phyloP scores from a whole-genome alignment of 805 yeast genomes.

The Saturnispora serradocipensis region DNA sequence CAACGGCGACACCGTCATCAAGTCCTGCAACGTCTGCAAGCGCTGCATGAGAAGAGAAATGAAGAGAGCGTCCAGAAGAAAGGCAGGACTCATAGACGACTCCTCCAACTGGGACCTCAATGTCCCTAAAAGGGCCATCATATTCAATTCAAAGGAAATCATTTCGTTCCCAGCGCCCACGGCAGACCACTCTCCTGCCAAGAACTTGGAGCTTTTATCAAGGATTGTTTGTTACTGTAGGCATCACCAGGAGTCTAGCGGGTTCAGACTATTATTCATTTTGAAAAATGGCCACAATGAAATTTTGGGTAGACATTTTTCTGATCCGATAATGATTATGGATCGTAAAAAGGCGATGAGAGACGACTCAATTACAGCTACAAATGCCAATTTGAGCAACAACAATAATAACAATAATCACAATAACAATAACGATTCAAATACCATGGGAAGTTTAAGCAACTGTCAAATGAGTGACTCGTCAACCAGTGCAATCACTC shows the following conservation, averaged over 20 bases:
- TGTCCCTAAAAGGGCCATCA: slow-evolving; percentile 70
- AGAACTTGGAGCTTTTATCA: slow-evolving; percentile 44
- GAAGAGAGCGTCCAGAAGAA: slow-evolving; percentile 88
- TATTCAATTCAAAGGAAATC: slow-evolving; percentile 86
- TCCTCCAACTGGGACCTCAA: slow-evolving; percentile 70
- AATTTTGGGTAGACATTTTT: slow-evolving; percentile 61
- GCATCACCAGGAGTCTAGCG: slow-evolving; percentile 83
- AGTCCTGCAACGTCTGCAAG: slow-evolving; percentile 66
- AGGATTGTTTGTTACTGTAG: slow-evolving; percentile 93
- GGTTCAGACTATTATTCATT: slow-evolving; percentile 67
- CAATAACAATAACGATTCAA: background rate
- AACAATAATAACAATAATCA: background rate
- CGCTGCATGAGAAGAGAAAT: slow-evolving; percentile 90
- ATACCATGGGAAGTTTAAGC: background rate
- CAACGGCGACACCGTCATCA: slow-evolving; percentile 13
- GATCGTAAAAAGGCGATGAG: slow-evolving; percentile 72
- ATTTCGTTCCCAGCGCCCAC: slow-evolving; percentile 60
- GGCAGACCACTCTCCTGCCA: slow-evolving; percentile 22
- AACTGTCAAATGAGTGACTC: slow-evolving; percentile 2
- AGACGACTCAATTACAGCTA: slow-evolving; percentile 6
- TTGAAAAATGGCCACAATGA: slow-evolving; percentile 52
- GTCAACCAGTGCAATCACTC: slow-evolving; percentile 4
- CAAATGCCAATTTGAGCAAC: background rate
- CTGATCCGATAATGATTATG: slow-evolving; percentile 81
- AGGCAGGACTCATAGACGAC: slow-evolving; percentile 66